Evolutionary conservation across 345 rosid genomes (phyloP).

Genomic region (Passiflora organensis): DNA sequence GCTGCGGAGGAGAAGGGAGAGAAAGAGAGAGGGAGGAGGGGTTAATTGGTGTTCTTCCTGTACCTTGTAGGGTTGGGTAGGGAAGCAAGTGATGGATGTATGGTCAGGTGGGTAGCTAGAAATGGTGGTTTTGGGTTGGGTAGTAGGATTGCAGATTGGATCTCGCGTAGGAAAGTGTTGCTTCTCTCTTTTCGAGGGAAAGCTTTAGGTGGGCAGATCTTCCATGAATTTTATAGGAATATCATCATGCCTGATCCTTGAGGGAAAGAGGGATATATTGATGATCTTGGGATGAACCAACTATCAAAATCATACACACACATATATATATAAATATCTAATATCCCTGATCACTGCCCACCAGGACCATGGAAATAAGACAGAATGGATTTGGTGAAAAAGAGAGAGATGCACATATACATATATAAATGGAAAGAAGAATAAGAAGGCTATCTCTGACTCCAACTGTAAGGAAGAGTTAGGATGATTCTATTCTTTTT

Average conservation of each 20-base stretch:
- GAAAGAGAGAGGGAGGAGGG: background rate
- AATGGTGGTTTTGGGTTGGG: background rate
- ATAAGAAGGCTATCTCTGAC: slow-evolving; percentile 36
- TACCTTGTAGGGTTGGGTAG: background rate
- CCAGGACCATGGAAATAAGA: background rate
- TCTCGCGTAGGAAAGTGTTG: slow-evolving; percentile 54
- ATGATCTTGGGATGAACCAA: slow-evolving; percentile 42
- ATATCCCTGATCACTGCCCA: too few species aligned
- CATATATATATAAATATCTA: too few species aligned
- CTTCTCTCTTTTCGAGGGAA: slow-evolving; percentile 47
- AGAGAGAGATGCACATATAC: slow-evolving; percentile 19
- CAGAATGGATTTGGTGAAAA: slow-evolving; percentile 18
- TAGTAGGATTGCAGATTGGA: slow-evolving; percentile 41
- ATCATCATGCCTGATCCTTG: slow-evolving; percentile 6
- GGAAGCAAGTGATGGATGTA: slow-evolving; percentile 8
- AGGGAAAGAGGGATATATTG: slow-evolving; percentile 3
- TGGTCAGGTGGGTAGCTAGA: slow-evolving; percentile 13
- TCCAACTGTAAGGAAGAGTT: slow-evolving; percentile 47
- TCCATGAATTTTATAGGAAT: slow-evolving; percentile 39
- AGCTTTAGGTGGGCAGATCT: slow-evolving; percentile 34
- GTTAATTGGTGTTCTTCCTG: background rate
- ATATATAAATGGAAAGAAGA: slow-evolving; percentile 8
- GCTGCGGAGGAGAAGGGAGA: background rate
- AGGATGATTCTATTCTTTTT: slow-evolving; percentile 57
- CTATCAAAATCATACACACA: too few species aligned